These are phyloP conservation scores for Herpetomonas samuelpessoai DNA, from an alignment of 208 protist species.

Conservation along the genomic window DNA sequence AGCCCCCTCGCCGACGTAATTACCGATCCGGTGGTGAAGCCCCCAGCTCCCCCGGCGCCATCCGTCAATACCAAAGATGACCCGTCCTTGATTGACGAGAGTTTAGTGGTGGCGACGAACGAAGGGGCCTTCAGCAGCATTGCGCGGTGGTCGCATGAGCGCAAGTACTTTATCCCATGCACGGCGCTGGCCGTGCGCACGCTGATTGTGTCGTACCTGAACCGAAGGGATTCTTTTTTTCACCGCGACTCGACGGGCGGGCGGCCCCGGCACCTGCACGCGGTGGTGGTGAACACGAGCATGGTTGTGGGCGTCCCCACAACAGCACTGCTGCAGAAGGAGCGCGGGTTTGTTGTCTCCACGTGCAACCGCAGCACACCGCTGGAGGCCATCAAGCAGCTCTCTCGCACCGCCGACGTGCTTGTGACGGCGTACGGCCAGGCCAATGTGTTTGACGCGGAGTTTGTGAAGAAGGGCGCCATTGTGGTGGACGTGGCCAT, in stretches of 20 bases:
- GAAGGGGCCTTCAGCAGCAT: slow-evolving; percentile 20
- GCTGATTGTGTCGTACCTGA: slow-evolving; percentile 57
- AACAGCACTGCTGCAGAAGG: slow-evolving; percentile 74
- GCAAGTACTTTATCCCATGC: slow-evolving; percentile 59
- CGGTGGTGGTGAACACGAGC: slow-evolving; percentile 93
- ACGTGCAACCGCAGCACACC: slow-evolving; percentile 87
- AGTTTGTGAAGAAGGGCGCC: slow-evolving; percentile 87
- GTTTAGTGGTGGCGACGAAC: slow-evolving; percentile 12
- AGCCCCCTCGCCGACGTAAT: slow-evolving; percentile 27
- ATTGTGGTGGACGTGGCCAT: slow-evolving; percentile 97
- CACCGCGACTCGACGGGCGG: neutral
- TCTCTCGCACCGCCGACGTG: slow-evolving; percentile 75
- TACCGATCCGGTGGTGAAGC: neutral
- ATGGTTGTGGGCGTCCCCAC: slow-evolving; percentile 95
- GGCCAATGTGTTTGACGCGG: slow-evolving; percentile 69
- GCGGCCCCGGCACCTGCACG: slow-evolving; percentile 39
- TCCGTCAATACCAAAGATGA: neutral
- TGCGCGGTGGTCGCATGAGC: slow-evolving; percentile 38
- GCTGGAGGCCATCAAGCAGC: slow-evolving; percentile 45
- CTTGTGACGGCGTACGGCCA: slow-evolving; percentile 92
- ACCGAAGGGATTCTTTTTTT: slow-evolving; percentile 13
- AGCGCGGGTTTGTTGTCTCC: slow-evolving; percentile 87
- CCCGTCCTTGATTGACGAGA: slow-evolving; percentile 9
- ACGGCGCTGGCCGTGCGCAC: slow-evolving; percentile 57
- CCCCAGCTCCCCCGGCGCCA: neutral